Percentiles rank a stretch among this genome's conserved stretches.
These are phyloP conservation scores for Aspergillus neoniger DNA, from an alignment of 2,329 filamentous ascomycete genomes.

Conservation along the genomic window DNA sequence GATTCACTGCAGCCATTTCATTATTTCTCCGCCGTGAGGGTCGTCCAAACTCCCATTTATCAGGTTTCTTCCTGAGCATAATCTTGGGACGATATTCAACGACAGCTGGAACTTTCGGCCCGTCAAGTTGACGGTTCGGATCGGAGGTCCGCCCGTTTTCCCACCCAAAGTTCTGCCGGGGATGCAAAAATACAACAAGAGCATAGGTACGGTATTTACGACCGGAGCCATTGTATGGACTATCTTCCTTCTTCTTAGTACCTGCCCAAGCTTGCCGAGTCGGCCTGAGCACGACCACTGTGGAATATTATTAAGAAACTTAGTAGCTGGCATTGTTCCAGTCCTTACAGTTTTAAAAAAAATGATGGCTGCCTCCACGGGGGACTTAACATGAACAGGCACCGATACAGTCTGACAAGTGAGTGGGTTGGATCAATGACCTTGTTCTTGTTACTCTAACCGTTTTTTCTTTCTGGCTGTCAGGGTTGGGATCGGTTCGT, in stretches of 20 bases:
- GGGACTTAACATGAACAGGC: background rate
- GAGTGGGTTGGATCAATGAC: background rate
- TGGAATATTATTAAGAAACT: background rate
- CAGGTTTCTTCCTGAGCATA: background rate
- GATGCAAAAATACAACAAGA: slow-evolving; percentile 8
- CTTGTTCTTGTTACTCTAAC: background rate
- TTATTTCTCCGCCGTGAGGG: background rate
- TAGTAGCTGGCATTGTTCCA: background rate
- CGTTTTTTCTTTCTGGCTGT: background rate
- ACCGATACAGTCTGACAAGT: background rate
- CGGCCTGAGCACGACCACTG: background rate
- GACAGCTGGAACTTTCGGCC: slow-evolving; percentile 13
- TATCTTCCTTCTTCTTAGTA: background rate
- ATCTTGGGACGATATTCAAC: background rate
- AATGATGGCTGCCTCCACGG: background rate
- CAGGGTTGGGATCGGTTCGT: background rate
- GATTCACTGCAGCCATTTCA: background rate
- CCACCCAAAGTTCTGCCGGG: slow-evolving; percentile 5
- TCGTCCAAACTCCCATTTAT: background rate
- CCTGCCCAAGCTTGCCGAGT: background rate
- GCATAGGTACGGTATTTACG: slow-evolving; percentile 1
- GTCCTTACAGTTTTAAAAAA: background rate
- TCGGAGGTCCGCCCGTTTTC: slow-evolving; percentile 14
- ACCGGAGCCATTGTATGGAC: background rate
- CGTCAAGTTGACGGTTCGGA: slow-evolving; percentile 16